Percentiles rank a stretch among this genome's conserved stretches.
These are phyloP conservation scores for Bremia lactucae DNA, from an alignment of 352 stramenopile species.

Conservation along the genomic window DNA sequence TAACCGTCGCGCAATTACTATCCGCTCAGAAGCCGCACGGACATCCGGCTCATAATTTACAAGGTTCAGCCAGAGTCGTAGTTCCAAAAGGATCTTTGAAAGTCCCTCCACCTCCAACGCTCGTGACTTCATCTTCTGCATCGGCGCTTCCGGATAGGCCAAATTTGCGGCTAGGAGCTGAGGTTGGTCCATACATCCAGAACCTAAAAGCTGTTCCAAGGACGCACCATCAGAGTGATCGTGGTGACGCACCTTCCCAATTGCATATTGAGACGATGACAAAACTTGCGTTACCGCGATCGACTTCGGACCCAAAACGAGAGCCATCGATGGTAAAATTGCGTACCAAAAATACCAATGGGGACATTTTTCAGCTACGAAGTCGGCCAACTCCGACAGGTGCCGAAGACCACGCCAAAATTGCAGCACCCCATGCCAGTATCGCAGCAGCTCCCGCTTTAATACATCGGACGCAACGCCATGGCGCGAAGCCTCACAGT, in stretches of 20 bases:
- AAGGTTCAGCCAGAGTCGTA: constrained; percentile 10
- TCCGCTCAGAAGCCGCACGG: constrained; percentile 40
- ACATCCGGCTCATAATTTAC: constrained; percentile 7
- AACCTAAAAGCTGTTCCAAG: too few species aligned
- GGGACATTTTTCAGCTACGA: constrained; percentile 46
- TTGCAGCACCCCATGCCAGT: too few species aligned
- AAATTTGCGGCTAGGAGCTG: constrained; percentile 6
- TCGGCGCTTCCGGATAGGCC: constrained; percentile 14
- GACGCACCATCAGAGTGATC: constrained; percentile 21
- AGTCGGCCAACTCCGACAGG: constrained; percentile 19
- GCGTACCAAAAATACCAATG: constrained; percentile 39
- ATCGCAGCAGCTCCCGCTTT: too few species aligned
- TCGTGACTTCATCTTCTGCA: constrained; percentile 26
- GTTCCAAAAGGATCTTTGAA: constrained; percentile 6
- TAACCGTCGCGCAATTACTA: constrained; percentile 52
- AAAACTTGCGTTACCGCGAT: constrained; percentile 61
- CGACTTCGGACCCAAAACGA: constrained; percentile 64
- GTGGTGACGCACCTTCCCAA: constrained; percentile 18
- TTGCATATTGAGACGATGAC: constrained; percentile 42
- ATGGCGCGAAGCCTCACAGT: constrained; percentile 6
- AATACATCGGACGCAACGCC: constrained; percentile 11
- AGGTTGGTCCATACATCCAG: too few species aligned
- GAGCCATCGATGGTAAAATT: constrained; percentile 54
- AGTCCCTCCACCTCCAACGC: constrained; percentile 9
- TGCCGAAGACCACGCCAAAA: constrained; percentile 14